Evolutionary conservation across 495 filamentous ascomycete species (phyloP).

Genomic region (Thermochaetoides thermophila): DNA sequence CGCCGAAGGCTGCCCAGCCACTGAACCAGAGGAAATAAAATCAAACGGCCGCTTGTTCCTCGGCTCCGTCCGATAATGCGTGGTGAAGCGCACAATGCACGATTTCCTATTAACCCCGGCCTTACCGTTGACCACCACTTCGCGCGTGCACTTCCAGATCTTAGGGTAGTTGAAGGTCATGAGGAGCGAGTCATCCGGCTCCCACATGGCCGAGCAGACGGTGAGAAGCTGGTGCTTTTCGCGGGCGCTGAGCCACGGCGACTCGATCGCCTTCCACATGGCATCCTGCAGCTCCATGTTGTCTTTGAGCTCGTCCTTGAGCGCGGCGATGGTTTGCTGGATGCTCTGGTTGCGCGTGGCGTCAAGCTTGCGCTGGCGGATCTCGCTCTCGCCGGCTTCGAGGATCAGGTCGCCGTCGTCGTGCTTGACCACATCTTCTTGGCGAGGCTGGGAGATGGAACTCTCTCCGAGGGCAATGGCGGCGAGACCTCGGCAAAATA

Average conservation of each 20-base stretch:
- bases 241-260: conserved; percentile 44
- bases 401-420: conserved; percentile 57
- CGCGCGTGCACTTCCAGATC: conserved; percentile 51
- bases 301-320: conserved; percentile 54
- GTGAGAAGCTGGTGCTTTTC: conserved; percentile 69
- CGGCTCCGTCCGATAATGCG: conserved; percentile 19
- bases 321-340: conserved; percentile 53
- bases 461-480: conserved; percentile 62
- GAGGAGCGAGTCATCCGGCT: conserved; percentile 44
- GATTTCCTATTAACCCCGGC: no score
- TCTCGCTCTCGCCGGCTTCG: conserved; percentile 48
- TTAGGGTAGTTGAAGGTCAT: conserved; percentile 54
- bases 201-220: conserved; percentile 60
- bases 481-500: conserved; percentile 60
- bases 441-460: conserved; percentile 18
- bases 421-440: conserved; percentile 7
- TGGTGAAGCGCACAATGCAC: conserved; percentile 20
- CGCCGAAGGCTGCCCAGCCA: conserved; percentile 7
- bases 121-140: conserved; percentile 1
- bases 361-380: conserved; percentile 51
- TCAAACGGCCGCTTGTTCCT: conserved; percentile 11
- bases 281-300: conserved; percentile 48
- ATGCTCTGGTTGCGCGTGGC: conserved; percentile 63
- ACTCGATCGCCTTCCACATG: conserved; percentile 69
- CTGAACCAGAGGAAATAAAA: no score